phyloP scores from a whole-genome alignment of 768 basidiomycete genomes.

The Tricholoma saponaceum region DNA sequence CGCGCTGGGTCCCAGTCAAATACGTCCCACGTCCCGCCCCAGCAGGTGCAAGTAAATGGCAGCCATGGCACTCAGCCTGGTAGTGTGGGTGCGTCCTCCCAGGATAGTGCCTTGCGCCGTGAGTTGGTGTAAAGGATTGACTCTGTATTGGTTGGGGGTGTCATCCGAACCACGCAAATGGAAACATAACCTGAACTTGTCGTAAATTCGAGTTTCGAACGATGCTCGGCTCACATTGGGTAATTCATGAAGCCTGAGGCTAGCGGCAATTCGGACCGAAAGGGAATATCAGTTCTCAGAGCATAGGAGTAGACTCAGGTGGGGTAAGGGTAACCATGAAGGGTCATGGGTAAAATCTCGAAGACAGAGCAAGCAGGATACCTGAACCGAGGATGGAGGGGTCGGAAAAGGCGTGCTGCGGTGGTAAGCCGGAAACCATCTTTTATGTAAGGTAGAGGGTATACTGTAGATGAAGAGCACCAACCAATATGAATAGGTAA shows the following conservation, averaged over 20 bases:
- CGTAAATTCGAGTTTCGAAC: no score
- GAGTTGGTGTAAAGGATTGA: no score
- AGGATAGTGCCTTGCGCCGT: constrained; percentile 5
- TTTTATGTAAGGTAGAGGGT: background rate
- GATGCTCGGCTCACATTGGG: no score
- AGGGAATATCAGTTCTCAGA: no score
- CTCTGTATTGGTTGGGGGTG: no score
- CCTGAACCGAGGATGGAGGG: background rate
- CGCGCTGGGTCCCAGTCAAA: background rate
- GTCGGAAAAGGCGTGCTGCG: background rate
- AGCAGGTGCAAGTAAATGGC: background rate
- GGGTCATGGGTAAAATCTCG: background rate
- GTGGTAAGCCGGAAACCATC: background rate
- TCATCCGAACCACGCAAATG: no score
- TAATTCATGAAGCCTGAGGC: no score
- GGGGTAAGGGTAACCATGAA: no score
- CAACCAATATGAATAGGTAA: background rate
- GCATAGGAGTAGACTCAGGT: no score
- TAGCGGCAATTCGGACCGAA: no score
- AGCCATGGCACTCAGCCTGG: background rate
- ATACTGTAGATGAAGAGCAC: background rate
- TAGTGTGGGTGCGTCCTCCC: constrained; percentile 1
- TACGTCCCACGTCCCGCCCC: background rate
- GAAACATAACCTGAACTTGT: no score
- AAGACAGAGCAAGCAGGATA: background rate